These are phyloP conservation scores for Kwoniella botswanensis DNA, from an alignment of 768 basidiomycete species.

Conservation along the genomic window DNA sequence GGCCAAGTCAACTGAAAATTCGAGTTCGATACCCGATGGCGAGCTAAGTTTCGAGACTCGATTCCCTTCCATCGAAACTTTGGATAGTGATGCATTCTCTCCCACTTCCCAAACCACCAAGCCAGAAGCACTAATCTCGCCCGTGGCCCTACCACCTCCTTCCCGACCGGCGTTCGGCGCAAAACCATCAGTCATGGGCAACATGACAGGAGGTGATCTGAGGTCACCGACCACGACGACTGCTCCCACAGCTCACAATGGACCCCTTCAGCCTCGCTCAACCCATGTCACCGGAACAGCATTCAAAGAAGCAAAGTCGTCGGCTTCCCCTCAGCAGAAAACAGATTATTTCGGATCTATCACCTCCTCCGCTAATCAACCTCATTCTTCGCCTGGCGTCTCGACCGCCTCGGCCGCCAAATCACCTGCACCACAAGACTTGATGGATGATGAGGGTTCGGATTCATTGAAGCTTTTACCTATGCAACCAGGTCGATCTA, in stretches of 20 bases:
- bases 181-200: conserved; percentile 45
- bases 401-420: not conserved
- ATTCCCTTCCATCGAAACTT: conserved; percentile 84
- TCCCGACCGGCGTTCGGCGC: conserved; percentile 19
- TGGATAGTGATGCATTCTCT: conserved; percentile 19
- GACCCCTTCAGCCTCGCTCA: conserved; percentile 45
- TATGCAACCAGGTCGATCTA: conserved; percentile 22
- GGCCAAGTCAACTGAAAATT: conserved; percentile 28
- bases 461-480: conserved; percentile 9
- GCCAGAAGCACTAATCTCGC: conserved; percentile 33
- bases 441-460: conserved; percentile 24
- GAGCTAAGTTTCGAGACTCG: conserved; percentile 65
- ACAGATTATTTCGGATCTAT: conserved; percentile 33
- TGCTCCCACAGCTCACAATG: conserved; percentile 5
- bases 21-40: conserved; percentile 34
- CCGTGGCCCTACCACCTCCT: conserved; percentile 29
- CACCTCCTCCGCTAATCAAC: not conserved
- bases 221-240: conserved; percentile 21
- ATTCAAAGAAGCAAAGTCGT: conserved; percentile 38
- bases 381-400: conserved; percentile 4
- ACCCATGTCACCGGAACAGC: conserved; percentile 58
- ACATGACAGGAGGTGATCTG: conserved; percentile 51
- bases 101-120: not conserved
- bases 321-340: conserved; percentile 18
- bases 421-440: conserved; percentile 11